Evolutionary conservation across 345 rosid genomes (phyloP).

Genomic region (Eutrema yunnanense): DNA sequence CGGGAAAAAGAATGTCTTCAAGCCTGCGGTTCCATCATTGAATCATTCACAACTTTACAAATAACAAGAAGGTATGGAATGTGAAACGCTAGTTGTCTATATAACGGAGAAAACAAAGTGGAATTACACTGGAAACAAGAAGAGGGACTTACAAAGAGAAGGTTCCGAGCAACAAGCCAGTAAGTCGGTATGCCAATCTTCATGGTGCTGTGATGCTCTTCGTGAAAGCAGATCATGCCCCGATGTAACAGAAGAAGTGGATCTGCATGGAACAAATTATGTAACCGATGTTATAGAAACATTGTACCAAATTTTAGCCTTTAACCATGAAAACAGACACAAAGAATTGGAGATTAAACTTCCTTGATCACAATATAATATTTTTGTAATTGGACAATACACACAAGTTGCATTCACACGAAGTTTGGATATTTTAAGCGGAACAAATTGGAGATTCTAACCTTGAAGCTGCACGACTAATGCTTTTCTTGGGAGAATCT

Average conservation of each 20-base stretch:
- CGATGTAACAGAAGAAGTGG: conserved; percentile 64
- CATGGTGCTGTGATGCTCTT: conserved; percentile 49
- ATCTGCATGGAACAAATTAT: conserved; percentile 44
- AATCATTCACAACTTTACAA: not conserved
- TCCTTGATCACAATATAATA: not conserved
- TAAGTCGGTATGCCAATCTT: conserved; percentile 91
- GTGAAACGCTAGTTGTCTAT: not conserved
- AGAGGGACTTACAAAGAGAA: conserved; percentile 59
- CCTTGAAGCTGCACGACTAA: conserved; percentile 58
- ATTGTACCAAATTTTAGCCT: not conserved
- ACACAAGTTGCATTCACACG: not conserved
- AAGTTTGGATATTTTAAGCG: not conserved
- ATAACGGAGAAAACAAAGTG: not conserved
- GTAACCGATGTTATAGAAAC: not conserved
- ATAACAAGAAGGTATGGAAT: not conserved
- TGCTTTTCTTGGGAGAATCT: conserved; percentile 43
- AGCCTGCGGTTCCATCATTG: conserved; percentile 42
- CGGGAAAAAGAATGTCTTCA: conserved; percentile 81
- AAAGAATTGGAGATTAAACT: not conserved
- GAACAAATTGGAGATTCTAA: conserved; percentile 22
- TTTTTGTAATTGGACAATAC: not conserved
- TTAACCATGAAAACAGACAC: not conserved
- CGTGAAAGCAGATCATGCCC: conserved; percentile 61
- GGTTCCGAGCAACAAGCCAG: conserved; percentile 97
- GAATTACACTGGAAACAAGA: not conserved